These are phyloP conservation scores for Pichia sp. DNA, from an alignment of 1,139 yeast species.

Conservation along the genomic window DNA sequence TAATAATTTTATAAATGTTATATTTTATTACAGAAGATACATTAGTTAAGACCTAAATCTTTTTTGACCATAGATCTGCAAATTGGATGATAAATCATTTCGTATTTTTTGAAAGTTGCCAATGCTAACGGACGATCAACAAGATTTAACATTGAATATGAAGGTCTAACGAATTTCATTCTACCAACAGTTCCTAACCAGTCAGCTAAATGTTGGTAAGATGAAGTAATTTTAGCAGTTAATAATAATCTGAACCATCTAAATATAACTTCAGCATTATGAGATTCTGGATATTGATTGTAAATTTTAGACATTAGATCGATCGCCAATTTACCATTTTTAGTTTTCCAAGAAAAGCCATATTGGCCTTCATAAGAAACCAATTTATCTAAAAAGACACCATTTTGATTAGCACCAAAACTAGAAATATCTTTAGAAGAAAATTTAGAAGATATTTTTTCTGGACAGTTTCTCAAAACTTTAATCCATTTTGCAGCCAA, in stretches of 20 bases:
- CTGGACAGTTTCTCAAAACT: constrained; percentile 29
- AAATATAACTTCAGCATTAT: constrained; percentile 76
- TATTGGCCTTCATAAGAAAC: constrained; percentile 36
- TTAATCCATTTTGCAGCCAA: constrained; percentile 63
- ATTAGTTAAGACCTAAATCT: constrained; percentile 37
- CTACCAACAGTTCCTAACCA: constrained; percentile 93
- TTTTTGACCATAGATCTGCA: constrained; percentile 74
- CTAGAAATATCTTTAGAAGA: constrained; percentile 40
- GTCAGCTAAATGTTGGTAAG: constrained; percentile 52
- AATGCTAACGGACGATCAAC: constrained; percentile 66
- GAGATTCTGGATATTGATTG: constrained; percentile 40
- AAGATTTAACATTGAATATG: constrained; percentile 56
- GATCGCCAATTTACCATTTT: constrained; percentile 34
- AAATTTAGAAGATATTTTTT: constrained; percentile 27
- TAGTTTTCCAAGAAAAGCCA: constrained; percentile 32
- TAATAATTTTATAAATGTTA: too few relatives aligned
- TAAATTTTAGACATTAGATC: constrained; percentile 42
- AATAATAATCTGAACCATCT: constrained; percentile 68
- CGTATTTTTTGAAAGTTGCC: constrained; percentile 53
- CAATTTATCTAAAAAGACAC: constrained; percentile 70
- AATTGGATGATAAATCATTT: constrained; percentile 72
- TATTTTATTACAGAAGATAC: too few relatives aligned
- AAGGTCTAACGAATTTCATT: constrained; percentile 92
- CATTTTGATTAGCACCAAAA: constrained; percentile 71
- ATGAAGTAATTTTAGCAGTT: constrained; percentile 39